Evolutionary conservation across 768 basidiomycete genomes (phyloP), one percentile per base, ranked within the genome.

Genomic region (Hypsizygus marmoreus): DNA sequence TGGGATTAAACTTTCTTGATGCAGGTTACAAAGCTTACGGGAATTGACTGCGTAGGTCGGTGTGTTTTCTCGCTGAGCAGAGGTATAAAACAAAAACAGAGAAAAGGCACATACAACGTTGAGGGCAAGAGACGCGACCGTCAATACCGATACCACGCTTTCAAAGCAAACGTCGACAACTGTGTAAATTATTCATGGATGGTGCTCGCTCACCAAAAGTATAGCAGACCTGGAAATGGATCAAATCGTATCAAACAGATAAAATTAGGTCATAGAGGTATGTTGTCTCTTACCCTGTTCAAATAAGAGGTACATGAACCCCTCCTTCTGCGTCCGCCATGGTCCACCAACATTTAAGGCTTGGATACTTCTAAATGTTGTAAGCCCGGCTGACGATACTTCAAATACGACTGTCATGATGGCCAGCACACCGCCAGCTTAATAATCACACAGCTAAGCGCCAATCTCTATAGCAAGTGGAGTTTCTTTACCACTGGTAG

Each of bases 401-500:
- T 65, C 63, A 19, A 65, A 67, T 1, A 61, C 47, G 9, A 54
- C 50, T 62, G 61, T 63, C 22, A 65, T 23, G 28, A 65, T 61
- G 4, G 65, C 57, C 6, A 67, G 51, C 16, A 64, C 38, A 5
- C 57, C 56, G 3, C 57, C 55, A 7, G 59, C 62, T 23, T 20
- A 10, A 25, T 37, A 40, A 25, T 28, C 19, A 25, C 22, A 40
- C 5, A 13, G 23, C 14, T n/a, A n/a, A n/a, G n/a, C n/a, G n/a
- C n/a, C n/a, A n/a, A n/a, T n/a, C n/a, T n/a, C n/a, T n/a, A n/a
- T n/a, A n/a, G n/a, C n/a, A n/a, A n/a, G n/a, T n/a, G n/a, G n/a
- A n/a, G n/a, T n/a, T n/a, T n/a, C n/a, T n/a, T n/a, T n/a, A n/a
- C n/a, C n/a, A n/a, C n/a, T n/a, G n/a, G n/a, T n/a, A n/a, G n/a